Conservation (phyloP, 2,329 filamentous ascomycete species). For the Pleurostoma richardsiae region DNA sequence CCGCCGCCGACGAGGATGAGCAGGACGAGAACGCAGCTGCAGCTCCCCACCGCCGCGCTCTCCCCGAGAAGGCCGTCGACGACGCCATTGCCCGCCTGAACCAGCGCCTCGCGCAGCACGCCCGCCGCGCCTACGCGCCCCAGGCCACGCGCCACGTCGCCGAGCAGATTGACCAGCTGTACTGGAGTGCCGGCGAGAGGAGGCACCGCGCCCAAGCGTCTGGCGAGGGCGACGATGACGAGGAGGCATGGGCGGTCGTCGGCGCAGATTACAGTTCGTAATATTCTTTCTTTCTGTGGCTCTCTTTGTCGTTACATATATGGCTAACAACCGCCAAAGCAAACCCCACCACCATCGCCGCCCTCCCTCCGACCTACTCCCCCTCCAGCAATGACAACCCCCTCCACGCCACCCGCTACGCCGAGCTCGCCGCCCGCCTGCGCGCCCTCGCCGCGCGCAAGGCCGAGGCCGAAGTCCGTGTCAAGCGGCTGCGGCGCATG, state of each 20-base stretch:
- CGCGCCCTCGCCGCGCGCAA: conserved; percentile 42
- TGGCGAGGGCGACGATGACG: conserved; percentile 22
- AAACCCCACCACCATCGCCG: conserved; percentile 34
- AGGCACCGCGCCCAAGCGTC: conserved; percentile 5
- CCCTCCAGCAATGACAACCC: conserved; percentile 31
- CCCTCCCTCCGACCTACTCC: conserved; percentile 43
- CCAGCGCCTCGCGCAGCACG: conserved; percentile 58
- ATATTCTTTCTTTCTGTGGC: conserved; percentile 13
- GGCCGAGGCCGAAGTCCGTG: conserved; percentile 21
- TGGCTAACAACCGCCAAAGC: conserved; percentile 20
- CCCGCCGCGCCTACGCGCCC: conserved; percentile 59
- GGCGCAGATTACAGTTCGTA: conserved; percentile 40
- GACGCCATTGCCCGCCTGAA: conserved; percentile 56
- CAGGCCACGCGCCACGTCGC: conserved; percentile 67
- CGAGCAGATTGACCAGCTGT: conserved; percentile 66
- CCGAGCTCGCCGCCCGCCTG: conserved; percentile 42
- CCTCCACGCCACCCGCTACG: conserved; percentile 45
- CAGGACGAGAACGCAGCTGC: conserved; percentile 5
- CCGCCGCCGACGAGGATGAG: conserved; percentile 24
- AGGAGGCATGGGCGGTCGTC: conserved; percentile 26
- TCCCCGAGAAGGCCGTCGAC: conserved; percentile 46
- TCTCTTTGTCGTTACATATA: not conserved
- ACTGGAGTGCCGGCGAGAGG: conserved; percentile 42
- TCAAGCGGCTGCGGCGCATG: conserved; percentile 43
- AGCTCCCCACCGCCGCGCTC: conserved; percentile 4